These are phyloP conservation scores for Saccharum officinarum DNA, from an alignment of 176 grass and related monocot genomes.

Conservation along the genomic window DNA sequence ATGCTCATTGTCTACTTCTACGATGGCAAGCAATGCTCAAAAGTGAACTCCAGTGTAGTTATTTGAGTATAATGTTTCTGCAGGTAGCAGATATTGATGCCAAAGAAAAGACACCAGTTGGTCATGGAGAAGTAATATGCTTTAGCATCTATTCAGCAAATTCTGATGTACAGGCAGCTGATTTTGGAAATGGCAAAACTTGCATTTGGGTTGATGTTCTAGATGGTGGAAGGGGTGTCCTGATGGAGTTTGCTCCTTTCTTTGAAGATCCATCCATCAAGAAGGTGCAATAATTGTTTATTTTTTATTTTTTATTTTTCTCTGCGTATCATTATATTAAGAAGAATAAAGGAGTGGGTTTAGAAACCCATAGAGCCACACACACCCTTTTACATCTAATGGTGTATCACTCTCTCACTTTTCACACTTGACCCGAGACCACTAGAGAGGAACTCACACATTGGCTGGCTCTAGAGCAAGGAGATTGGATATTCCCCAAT, in stretches of 20 bases:
- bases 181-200: constrained; percentile 90
- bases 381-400: no score
- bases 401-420: no score
- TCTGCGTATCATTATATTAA: not conserved
- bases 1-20: no score
- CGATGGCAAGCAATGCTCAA: no score
- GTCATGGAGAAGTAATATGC: constrained; percentile 83
- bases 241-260: constrained; percentile 82
- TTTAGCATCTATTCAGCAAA: constrained; percentile 80
- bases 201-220: constrained; percentile 97
- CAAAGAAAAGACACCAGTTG: constrained; percentile 74
- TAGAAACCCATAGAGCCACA: no score
- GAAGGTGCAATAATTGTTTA: constrained; percentile 64
- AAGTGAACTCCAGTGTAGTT: no score
- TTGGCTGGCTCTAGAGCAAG: no score
- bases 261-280: constrained; percentile 84
- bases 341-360: no score
- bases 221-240: constrained; percentile 70
- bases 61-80: constrained; percentile 29
- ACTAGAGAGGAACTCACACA: no score
- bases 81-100: constrained; percentile 79
- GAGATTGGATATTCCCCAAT: no score
- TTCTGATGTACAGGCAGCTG: constrained; percentile 43
- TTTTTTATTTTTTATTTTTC: no score
- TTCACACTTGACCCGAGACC: no score